Evolutionary conservation across 2,329 filamentous ascomycete genomes (phyloP), one percentile per base, ranked within the genome.

Genomic region (Neonectria sp.): DNA sequence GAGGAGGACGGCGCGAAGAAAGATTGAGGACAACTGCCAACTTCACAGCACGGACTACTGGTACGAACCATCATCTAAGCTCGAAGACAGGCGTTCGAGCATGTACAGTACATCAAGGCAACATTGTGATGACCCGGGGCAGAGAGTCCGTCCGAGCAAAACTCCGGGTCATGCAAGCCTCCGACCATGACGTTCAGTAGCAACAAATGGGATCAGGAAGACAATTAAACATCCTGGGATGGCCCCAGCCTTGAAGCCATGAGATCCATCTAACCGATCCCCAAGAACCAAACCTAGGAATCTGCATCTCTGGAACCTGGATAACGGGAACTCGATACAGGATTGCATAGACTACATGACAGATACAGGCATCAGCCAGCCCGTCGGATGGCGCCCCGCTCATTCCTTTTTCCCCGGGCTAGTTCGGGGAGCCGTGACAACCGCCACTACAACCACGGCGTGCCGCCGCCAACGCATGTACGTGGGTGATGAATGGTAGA

Each of bases 41-140:
- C 25, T 53, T 58, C 53, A 29, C 57, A 24, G 29, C 43, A 40
- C 57, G 51, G 31, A 46, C 46, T 29, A 37, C n/a, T n/a, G n/a
- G n/a, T 21, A 21, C 46, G 21, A 51, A 48, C 21, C 31, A 29
- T 49, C 55, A 43, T 66, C 53, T 21, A 25, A 43, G 48, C 55
- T 53, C 24, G 46, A 58, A 48, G 61, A 25, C 25, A n/a, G 48
- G 55, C 25, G 51, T 37, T 33, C 53, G 46, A 35, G 27, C 51
- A 52, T 75, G 73, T 75, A 75, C 69, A 64, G 62, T 72, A 73
- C 15, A 46, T 45, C 56, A 60, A 52, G 7, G 57, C 46, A 33
- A 43, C 48, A 6, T 51, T 60, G 37, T 29, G 46, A 25, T 33
- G 56, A 9, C 27, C 21, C 13, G 33, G 25, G 25, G 25, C 56